Evolutionary conservation across 345 rosid genomes (phyloP).

Genomic region (Salix caprea): DNA sequence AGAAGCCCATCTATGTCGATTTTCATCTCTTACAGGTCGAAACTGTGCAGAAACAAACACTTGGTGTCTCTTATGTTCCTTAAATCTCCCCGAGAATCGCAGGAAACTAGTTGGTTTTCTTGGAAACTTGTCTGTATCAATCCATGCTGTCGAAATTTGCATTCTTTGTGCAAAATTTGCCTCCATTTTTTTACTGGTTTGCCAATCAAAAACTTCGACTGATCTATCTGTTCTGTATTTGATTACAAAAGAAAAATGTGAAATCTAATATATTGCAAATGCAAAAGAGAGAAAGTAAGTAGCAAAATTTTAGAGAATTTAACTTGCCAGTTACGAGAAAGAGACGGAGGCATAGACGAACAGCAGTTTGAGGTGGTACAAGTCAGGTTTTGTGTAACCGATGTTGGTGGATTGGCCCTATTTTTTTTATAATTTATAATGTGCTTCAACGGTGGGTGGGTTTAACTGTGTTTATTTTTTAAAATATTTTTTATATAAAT

Average conservation of each 20-base stretch:
- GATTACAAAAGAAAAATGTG: neutral
- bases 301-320: too few species aligned
- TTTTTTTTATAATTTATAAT: too few species aligned
- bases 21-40: neutral
- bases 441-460: too few species aligned
- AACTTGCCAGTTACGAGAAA: too few species aligned
- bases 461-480: too few species aligned
- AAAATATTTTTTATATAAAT: too few species aligned
- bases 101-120: neutral
- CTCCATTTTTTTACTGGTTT: neutral
- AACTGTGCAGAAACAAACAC: neutral
- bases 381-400: too few species aligned
- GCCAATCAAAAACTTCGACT: neutral
- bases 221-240: neutral
- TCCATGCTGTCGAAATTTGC: neutral
- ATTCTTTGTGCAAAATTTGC: neutral
- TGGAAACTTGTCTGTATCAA: neutral
- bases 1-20: neutral
- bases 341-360: too few species aligned
- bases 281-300: too few species aligned
- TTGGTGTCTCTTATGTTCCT: neutral
- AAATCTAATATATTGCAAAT: too few species aligned
- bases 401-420: too few species aligned
- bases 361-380: too few species aligned
- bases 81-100: neutral